Evolutionary conservation across 306 rosid genomes (phyloP).

Genomic region (Rosa multiflora): DNA sequence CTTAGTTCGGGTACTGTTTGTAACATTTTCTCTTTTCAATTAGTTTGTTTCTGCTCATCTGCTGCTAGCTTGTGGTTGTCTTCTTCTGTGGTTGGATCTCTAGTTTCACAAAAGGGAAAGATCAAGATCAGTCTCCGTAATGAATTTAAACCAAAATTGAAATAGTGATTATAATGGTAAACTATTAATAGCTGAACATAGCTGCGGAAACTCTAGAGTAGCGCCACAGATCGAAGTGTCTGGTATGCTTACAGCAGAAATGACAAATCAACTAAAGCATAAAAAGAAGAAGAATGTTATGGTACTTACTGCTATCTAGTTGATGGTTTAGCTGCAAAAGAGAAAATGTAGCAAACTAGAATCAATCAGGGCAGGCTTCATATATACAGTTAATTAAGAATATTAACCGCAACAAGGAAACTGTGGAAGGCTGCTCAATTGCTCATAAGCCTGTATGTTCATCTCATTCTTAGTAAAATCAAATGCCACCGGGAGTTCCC

Average conservation of each 20-base stretch:
- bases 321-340: too few relatives aligned
- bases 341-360: not conserved
- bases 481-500: too few relatives aligned
- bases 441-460: not conserved
- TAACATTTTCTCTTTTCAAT: too few relatives aligned
- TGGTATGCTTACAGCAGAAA: not conserved
- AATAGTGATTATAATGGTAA: too few relatives aligned
- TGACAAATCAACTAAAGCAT: not conserved
- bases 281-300: not conserved
- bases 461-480: conserved; percentile 11
- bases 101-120: not conserved
- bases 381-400: too few relatives aligned
- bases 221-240: too few relatives aligned
- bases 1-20: too few relatives aligned
- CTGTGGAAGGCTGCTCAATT: too few relatives aligned
- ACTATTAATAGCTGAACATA: too few relatives aligned
- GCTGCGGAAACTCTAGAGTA: too few relatives aligned
- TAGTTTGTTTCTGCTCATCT: not conserved
- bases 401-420: too few relatives aligned
- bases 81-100: not conserved
- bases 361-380: not conserved
- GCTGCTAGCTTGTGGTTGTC: too few relatives aligned
- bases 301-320: not conserved
- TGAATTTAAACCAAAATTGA: not conserved
- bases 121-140: not conserved